phyloP scores from a whole-genome alignment of 257 asterid species.

The Vinca minor region DNA sequence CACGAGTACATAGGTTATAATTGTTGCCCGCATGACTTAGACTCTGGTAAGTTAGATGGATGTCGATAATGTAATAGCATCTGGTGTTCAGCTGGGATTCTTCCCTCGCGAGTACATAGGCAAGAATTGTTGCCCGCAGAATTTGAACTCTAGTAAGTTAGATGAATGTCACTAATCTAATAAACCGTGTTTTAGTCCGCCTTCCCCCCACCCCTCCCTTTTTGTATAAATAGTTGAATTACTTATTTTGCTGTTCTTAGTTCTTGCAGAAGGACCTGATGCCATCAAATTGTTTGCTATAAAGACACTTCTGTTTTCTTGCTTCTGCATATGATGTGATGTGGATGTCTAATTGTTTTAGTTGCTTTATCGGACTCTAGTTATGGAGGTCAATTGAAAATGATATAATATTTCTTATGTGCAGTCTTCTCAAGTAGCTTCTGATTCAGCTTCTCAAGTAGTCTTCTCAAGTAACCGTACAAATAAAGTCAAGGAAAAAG shows the following conservation, averaged over 20 bases:
- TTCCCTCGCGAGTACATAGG: background rate
- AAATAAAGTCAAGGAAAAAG: conserved; percentile 59
- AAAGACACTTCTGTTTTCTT: background rate
- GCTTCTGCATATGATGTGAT: background rate
- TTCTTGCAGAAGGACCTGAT: background rate
- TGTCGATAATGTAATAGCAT: background rate
- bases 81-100: background rate
- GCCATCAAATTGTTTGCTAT: background rate
- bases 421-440: conserved; percentile 79
- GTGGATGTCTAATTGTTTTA: no score
- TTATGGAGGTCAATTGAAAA: background rate
- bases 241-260: background rate
- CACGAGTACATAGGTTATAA: background rate
- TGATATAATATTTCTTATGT: no score
- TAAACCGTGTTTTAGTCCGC: background rate
- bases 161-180: background rate
- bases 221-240: background rate
- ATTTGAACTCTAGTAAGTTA: background rate
- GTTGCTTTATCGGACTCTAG: conserved; percentile 17
- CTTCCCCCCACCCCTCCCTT: no score
- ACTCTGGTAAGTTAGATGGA: background rate
- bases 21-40: background rate
- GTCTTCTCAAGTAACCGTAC: conserved; percentile 33
- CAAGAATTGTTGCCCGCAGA: background rate
- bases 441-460: conserved; percentile 59